Evolutionary conservation across 805 yeast genomes (phyloP).

Genomic region (Saccharomyces paradoxus): DNA sequence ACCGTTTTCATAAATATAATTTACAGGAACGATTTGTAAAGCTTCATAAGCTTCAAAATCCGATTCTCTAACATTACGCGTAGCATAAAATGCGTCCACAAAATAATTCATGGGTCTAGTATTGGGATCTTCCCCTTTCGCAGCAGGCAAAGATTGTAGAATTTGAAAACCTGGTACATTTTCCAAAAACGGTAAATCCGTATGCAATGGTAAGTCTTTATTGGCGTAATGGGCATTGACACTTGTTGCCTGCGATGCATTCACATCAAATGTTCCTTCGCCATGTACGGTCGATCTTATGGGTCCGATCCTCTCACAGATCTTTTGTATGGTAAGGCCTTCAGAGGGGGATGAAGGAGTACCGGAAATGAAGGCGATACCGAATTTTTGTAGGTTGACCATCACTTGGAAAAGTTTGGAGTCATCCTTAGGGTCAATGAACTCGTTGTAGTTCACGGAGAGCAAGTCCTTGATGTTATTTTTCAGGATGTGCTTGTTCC

Average conservation of each 20-base stretch:
- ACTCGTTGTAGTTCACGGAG: constrained; percentile 34
- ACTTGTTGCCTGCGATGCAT: constrained; percentile 40
- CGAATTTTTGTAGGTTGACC: constrained; percentile 43
- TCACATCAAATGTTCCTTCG: constrained; percentile 53
- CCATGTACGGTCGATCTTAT: constrained; percentile 68
- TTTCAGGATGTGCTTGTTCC: constrained; percentile 32
- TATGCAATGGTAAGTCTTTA: constrained; percentile 60
- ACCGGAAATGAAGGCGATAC: constrained; percentile 47
- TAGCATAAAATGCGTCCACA: constrained; percentile 64
- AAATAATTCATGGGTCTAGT: constrained; percentile 62
- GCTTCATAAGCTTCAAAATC: constrained; percentile 63
- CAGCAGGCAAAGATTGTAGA: constrained; percentile 50
- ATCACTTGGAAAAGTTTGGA: constrained; percentile 34
- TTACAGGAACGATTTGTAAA: constrained; percentile 51
- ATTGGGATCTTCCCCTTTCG: constrained; percentile 29
- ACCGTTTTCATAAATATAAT: constrained; percentile 59
- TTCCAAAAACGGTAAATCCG: constrained; percentile 70
- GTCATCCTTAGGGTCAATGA: constrained; percentile 27
- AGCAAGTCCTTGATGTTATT: constrained; percentile 22
- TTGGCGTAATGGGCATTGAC: constrained; percentile 65
- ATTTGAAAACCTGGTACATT: constrained; percentile 76
- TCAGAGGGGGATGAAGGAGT: constrained; percentile 37
- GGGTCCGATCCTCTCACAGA: constrained; percentile 55
- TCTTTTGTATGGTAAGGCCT: constrained; percentile 33
- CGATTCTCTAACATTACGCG: constrained; percentile 40